A percentile compares a stretch with the other conserved stretches of the same genome.
Conservation (phyloP, 352 stramenopile species). For the Pythium myriotylum region DNA sequence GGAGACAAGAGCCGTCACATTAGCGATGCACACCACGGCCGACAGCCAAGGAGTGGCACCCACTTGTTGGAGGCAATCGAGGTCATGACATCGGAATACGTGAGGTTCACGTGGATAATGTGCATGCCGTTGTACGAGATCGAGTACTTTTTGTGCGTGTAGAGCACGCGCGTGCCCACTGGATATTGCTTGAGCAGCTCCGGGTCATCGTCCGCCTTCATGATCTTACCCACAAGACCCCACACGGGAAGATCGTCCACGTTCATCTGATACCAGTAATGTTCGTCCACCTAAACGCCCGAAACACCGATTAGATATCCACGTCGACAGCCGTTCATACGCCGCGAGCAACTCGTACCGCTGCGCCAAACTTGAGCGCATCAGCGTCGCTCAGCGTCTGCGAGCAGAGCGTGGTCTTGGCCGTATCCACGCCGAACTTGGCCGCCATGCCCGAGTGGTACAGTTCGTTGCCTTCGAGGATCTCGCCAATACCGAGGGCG, state of each 20-base stretch:
- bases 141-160: constrained; percentile 96
- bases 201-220: constrained; percentile 86
- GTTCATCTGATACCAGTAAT: constrained; percentile 99
- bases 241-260: constrained; percentile 98
- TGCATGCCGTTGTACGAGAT: constrained; percentile 97
- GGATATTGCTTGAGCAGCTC: constrained; percentile 83
- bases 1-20: not conserved
- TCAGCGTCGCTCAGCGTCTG: constrained; percentile 75
- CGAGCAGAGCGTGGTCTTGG: constrained; percentile 67
- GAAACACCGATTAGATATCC: no score
- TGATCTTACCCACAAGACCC: constrained; percentile 98
- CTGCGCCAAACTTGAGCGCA: constrained; percentile 77
- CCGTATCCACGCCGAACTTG: constrained; percentile 75
- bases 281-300: constrained; percentile 90
- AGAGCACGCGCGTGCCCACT: constrained; percentile 89
- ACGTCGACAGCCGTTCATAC: no score
- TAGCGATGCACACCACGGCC: not conserved
- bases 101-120: constrained; percentile 99
- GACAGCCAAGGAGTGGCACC: constrained; percentile 2
- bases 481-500: constrained; percentile 93
- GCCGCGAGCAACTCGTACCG: no score
- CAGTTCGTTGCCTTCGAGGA: constrained; percentile 95
- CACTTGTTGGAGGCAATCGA: constrained; percentile 86
- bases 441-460: constrained; percentile 91
- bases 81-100: constrained; percentile 90